Base-by-base conservation (phyloP, 2,329 filamentous ascomycete genomes). In the Colletotrichum brevisporum region DNA sequence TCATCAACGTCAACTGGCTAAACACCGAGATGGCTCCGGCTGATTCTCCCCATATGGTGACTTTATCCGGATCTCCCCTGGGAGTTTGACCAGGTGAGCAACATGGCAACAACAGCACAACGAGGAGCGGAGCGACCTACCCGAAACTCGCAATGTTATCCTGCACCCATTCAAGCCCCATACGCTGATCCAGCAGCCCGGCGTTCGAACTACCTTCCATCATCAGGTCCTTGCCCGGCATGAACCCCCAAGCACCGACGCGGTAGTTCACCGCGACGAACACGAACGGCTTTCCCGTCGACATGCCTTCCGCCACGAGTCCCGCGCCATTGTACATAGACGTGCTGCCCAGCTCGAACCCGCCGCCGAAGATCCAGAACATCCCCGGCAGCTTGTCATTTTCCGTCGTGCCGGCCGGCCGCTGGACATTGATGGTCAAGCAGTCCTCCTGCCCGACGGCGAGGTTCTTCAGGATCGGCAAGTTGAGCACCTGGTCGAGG, bases 41-140 rank as follows among this genome's bases (percentile, higher is more conserved):
- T 0, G 83, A 85, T 74, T 91, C 86, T 3, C 90, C 90, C 86
- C 87, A 91, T 50, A 92, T 87, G 0, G 89, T 91, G 3, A 92
- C 89, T 69, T 88, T 89, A 2, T 81, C 79, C 0, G 90, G 87
- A 72, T 92, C 89, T 3, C 90, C 91, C 1, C 91, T 69, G 4
- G 3, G 0, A 45, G 31, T 36, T 36, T 2, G 18, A n/a, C 10
- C 8, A 6, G 9, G 52, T 63, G n/a, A 63, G 43, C 13, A 39
- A 10, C 5, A 47, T 1, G 1, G 16, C 16, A 27, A 21, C 12
- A 10, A 56, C 6, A 39, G 21, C 4, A 24, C 1, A 21, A 3
- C 1, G 12, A 15, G 24, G 2, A 21, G 16, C 9, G 3, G 16
- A 3, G 8, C 13, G 1, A 6, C 66, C 45, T 41, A 67, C 67